A percentile compares a stretch with the other conserved stretches of the same genome.
These are phyloP conservation scores for Stemphylium beticola DNA, from an alignment of 2,329 filamentous ascomycete genomes.

Conservation along the genomic window DNA sequence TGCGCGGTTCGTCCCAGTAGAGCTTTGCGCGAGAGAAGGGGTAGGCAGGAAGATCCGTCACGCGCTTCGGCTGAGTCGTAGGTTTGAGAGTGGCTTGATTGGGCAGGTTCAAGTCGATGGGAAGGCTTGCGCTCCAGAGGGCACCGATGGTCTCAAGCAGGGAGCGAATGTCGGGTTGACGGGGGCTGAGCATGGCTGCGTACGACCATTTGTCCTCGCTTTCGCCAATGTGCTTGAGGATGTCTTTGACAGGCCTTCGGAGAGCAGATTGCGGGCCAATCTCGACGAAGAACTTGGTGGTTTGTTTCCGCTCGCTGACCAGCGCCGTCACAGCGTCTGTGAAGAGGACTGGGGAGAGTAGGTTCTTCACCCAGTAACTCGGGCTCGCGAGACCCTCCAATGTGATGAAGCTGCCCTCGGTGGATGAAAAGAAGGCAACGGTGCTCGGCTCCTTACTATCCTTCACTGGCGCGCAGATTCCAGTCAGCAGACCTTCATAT, in stretches of 20 bases:
- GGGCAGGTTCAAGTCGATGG: conserved; percentile 6
- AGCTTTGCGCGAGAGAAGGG: conserved; percentile 35
- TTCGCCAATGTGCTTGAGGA: conserved; percentile 2
- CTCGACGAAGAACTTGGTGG: conserved; percentile 11
- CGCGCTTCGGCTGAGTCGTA: conserved; percentile 2
- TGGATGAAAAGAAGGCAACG: conserved; percentile 5
- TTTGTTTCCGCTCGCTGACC: conserved; percentile 2
- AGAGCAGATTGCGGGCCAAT: conserved; percentile 18
- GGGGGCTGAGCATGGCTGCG: conserved; percentile 3
- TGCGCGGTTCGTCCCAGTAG: conserved; percentile 27
- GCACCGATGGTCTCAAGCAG: conserved; percentile 5
- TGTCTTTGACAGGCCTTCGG: conserved; percentile 10
- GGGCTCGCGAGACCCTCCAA: neutral
- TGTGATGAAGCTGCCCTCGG: conserved; percentile 2
- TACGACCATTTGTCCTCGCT: conserved; percentile 10
- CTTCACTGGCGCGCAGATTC: neutral
- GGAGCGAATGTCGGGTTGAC: neutral
- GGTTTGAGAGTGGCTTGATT: conserved; percentile 11
- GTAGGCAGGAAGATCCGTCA: conserved; percentile 22
- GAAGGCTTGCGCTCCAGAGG: conserved; percentile 7
- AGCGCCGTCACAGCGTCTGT: conserved; percentile 4
- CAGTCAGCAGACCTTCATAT: neutral
- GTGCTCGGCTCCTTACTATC: neutral
- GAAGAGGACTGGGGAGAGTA: conserved; percentile 10
- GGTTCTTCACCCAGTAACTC: conserved; percentile 13